These are phyloP conservation scores for Rhizopus stolonifer DNA, from an alignment of 371 early-diverging fungal species.

Conservation along the genomic window DNA sequence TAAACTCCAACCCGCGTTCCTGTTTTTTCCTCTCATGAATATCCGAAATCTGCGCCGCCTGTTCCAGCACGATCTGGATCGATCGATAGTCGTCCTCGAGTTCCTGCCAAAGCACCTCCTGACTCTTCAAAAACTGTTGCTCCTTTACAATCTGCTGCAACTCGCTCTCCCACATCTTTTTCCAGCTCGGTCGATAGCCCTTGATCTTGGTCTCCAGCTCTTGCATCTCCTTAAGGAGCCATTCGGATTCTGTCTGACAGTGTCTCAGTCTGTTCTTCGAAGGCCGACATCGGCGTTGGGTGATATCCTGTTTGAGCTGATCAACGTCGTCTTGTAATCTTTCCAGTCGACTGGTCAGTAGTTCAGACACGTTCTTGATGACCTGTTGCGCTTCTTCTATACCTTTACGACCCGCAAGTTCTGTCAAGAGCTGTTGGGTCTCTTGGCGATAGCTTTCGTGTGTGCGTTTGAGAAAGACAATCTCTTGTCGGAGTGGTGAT, in stretches of 20 bases:
- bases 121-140: slow-evolving; percentile 76
- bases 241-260: slow-evolving; percentile 49
- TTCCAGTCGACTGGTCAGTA: slow-evolving; percentile 60
- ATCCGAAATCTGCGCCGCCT: slow-evolving; percentile 60
- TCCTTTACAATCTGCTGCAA: slow-evolving; percentile 77
- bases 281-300: slow-evolving; percentile 68
- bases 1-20: neutral
- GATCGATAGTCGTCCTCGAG: slow-evolving; percentile 64
- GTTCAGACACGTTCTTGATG: slow-evolving; percentile 56
- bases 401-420: slow-evolving; percentile 35
- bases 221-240: slow-evolving; percentile 44
- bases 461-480: neutral
- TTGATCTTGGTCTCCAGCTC: slow-evolving; percentile 53
- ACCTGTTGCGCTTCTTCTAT: slow-evolving; percentile 62
- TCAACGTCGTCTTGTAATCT: slow-evolving; percentile 71
- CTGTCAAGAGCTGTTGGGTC: slow-evolving; percentile 9
- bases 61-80: slow-evolving; percentile 55
- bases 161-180: slow-evolving; percentile 79
- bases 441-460: slow-evolving; percentile 6
- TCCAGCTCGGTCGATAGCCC: slow-evolving; percentile 68
- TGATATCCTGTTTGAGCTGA: slow-evolving; percentile 76
- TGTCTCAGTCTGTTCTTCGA: slow-evolving; percentile 52
- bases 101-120: slow-evolving; percentile 65
- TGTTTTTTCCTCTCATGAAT: slow-evolving; percentile 46
- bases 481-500: slow-evolving; percentile 6